A percentile compares a stretch with the other conserved stretches of the same genome.
Evolutionary conservation across 192 early-diverging fungal genomes (phyloP).

Genomic region (Backusella sp.): DNA sequence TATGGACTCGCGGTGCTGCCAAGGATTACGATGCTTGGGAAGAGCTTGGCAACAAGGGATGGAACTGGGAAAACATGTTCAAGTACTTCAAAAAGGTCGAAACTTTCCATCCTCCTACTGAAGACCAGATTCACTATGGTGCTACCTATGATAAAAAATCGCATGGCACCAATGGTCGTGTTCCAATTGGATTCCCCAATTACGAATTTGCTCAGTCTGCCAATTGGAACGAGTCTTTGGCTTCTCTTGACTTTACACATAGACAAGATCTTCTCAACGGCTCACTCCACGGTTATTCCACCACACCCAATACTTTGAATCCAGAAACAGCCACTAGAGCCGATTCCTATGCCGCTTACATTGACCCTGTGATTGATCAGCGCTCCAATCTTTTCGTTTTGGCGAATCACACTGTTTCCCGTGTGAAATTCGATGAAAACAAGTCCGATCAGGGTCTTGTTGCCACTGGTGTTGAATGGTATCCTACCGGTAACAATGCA

Average conservation of each 20-base stretch:
- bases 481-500: background rate
- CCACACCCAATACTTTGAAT: background rate
- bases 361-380: background rate
- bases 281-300: background rate
- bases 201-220: background rate
- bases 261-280: background rate
- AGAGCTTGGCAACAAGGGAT: constrained; percentile 24
- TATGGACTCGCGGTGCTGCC: constrained; percentile 24
- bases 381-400: background rate
- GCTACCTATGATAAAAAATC: background rate
- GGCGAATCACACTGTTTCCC: background rate
- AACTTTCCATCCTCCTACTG: constrained; percentile 13
- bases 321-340: background rate
- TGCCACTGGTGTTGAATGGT: background rate
- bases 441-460: background rate
- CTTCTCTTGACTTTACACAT: background rate
- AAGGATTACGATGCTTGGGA: constrained; percentile 26
- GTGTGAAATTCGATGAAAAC: background rate
- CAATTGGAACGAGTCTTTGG: background rate
- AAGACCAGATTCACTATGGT: background rate
- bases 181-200: background rate
- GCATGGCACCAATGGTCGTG: background rate
- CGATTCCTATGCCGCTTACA: background rate
- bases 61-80: constrained; percentile 29
- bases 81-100: constrained; percentile 30